A percentile compares a stretch with the other conserved stretches of the same genome.
Evolutionary conservation across 2,329 filamentous ascomycete species (phyloP).

Genomic region (Plenodomus biglobosus): DNA sequence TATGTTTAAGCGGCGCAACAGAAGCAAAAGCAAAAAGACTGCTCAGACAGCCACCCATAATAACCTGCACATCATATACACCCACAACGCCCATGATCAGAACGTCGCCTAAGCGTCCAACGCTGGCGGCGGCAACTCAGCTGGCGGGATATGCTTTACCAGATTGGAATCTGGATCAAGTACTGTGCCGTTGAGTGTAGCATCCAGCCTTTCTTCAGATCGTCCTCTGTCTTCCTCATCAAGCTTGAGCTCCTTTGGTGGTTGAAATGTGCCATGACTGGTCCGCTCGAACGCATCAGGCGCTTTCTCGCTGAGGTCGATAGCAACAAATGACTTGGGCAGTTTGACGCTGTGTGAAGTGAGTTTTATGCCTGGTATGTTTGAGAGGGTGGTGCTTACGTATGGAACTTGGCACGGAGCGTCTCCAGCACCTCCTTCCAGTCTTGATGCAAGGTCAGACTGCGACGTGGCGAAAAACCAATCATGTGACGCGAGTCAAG

Average conservation of each 20-base stretch:
- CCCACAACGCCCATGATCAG: background rate
- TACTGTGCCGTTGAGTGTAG: slow-evolving; percentile 1
- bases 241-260: slow-evolving; percentile 18
- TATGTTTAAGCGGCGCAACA: background rate
- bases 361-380: background rate
- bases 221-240: slow-evolving; percentile 20
- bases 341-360: slow-evolving; percentile 48
- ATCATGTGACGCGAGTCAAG: slow-evolving; percentile 96
- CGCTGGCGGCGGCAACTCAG: slow-evolving; percentile 11
- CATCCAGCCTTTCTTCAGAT: slow-evolving; percentile 19
- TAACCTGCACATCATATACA: background rate
- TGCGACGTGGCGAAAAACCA: slow-evolving; percentile 85
- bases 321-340: slow-evolving; percentile 54
- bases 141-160: slow-evolving; percentile 7
- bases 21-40: background rate
- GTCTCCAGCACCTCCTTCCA: slow-evolving; percentile 99
- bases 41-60: slow-evolving; percentile 4
- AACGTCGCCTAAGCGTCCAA: slow-evolving; percentile 8
- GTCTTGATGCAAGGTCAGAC: slow-evolving; percentile 85
- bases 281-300: slow-evolving; percentile 47
- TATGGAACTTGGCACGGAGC: slow-evolving; percentile 89
- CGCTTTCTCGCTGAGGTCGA: slow-evolving; percentile 54
- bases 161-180: slow-evolving; percentile 6
- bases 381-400: slow-evolving; percentile 60
- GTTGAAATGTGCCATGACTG: slow-evolving; percentile 18